Conservation (phyloP, 306 rosid species). For the Pterocarpus santalinus region DNA sequence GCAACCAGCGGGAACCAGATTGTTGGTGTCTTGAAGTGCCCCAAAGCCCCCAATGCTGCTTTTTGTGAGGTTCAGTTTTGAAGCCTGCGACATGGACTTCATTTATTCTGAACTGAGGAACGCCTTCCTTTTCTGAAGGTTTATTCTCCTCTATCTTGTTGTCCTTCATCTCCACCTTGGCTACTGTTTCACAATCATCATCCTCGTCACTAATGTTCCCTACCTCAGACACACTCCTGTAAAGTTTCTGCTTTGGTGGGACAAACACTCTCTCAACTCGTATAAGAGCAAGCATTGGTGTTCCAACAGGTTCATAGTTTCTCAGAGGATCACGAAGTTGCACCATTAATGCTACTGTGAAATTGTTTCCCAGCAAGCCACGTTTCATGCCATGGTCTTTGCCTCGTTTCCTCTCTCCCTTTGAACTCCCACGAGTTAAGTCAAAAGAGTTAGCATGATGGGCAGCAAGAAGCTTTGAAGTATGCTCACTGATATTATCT, state of each 20-base stretch:
- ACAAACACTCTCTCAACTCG: slow-evolving; percentile 89
- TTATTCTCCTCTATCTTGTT: slow-evolving; percentile 54
- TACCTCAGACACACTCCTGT: slow-evolving; percentile 58
- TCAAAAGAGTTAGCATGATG: slow-evolving; percentile 88
- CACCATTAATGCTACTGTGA: slow-evolving; percentile 85
- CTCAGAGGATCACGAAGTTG: slow-evolving; percentile 93
- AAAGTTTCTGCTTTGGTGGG: slow-evolving; percentile 81
- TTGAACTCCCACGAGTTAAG: slow-evolving; percentile 59
- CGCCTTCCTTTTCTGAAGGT: slow-evolving; percentile 58
- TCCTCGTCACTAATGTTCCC: slow-evolving; percentile 54
- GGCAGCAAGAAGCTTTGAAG: slow-evolving; percentile 84
- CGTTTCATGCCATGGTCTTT: slow-evolving; percentile 65
- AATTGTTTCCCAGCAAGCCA: slow-evolving; percentile 89
- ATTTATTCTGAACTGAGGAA: slow-evolving; percentile 78
- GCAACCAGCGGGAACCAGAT: slow-evolving; percentile 92
- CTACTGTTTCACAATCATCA: slow-evolving; percentile 55
- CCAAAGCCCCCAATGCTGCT: slow-evolving; percentile 58
- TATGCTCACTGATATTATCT: slow-evolving; percentile 80
- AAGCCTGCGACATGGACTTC: slow-evolving; percentile 88
- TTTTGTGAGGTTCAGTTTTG: slow-evolving; percentile 59
- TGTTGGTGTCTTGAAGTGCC: slow-evolving; percentile 66
- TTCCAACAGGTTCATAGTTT: slow-evolving; percentile 86
- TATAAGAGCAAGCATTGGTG: slow-evolving; percentile 88
- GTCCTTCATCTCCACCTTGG: slow-evolving; percentile 54
- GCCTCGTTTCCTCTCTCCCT: slow-evolving; percentile 70